Base-by-base conservation (phyloP, 2,329 filamentous ascomycete genomes). In the Ophiocordyceps camponoti-rufipedis region DNA sequence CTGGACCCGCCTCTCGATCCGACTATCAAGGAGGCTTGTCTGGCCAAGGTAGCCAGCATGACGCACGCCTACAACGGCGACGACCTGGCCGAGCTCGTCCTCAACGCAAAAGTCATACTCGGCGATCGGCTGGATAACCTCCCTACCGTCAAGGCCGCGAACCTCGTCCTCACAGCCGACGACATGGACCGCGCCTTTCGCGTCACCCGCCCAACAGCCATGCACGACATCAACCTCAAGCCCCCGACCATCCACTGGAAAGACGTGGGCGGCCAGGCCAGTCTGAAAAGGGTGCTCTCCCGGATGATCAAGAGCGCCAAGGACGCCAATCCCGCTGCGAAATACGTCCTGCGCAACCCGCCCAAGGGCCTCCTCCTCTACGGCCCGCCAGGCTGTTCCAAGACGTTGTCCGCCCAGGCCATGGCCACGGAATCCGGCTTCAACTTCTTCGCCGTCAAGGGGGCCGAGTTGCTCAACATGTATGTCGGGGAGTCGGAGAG, bases 401-500 rank as follows among this genome's bases (percentile, higher is more conserved):
- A 96, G 64, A 96, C 89, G 0, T 75, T 95, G 58, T 86, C 80
- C 0, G 89, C 89, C 0, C 87, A 94, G 59, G 89, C 89, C 28
- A 76, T 94, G 53, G 89, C 89, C 14, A 94, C 86, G 7, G 87
- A 93, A 60, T 85, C 85, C 29, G 82, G 83, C 4, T 80, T 93
- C 62, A 95, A 95, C 60, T 95, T 95, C 68, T 80, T 95, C 57
- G 82, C 87, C 9, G 85, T 96, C 52, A 94, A 95, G 64, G 89
- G 87, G 28, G 86, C 86, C 33, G 89, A 95, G 62, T 74, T 95
- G 12, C 78, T 94, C 48, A 93, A 87, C 64, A 94, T 94, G 85
- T 96, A 95, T 62, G 88, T 96, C 16, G 89, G 89, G 49, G 89
- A 96, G 61, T 89, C 87, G 2, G 89, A 96, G 64, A 78, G 86